Conservation (phyloP, 228 moss, liverwort and hornwort genomes). For the Sphagnum fallax region DNA sequence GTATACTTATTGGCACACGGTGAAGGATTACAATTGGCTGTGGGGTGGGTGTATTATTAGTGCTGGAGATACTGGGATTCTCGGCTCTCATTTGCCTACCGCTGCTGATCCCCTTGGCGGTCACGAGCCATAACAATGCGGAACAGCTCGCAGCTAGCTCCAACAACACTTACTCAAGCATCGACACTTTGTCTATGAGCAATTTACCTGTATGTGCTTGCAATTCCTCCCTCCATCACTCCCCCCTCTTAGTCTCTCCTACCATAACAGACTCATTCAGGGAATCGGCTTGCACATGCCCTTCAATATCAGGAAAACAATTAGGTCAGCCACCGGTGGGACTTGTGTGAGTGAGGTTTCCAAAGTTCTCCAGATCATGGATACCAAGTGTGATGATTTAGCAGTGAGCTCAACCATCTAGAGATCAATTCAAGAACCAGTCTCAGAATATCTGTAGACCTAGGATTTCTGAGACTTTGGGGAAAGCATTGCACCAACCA, state of each 20-base stretch:
- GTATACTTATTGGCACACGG: too few relatives aligned
- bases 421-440: too few relatives aligned
- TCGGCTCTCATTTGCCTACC: constrained; percentile 36
- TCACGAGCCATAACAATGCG: constrained; percentile 24
- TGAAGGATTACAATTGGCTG: too few relatives aligned
- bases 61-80: constrained; percentile 30
- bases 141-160: neutral
- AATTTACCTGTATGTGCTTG: constrained; percentile 25
- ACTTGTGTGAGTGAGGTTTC: neutral
- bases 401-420: too few relatives aligned
- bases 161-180: constrained; percentile 15
- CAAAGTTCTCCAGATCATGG: too few relatives aligned
- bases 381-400: too few relatives aligned
- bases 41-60: constrained; percentile 15
- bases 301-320: neutral
- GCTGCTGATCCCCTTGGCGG: constrained; percentile 35
- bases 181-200: constrained; percentile 52
- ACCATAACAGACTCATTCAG: constrained; percentile 4
- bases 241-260: neutral
- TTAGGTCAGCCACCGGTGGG: neutral
- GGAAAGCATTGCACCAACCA: too few relatives aligned
- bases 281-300: neutral
- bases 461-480: neutral
- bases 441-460: neutral
- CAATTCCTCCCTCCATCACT: neutral